These are phyloP conservation scores for Gnetum montanum DNA, from an alignment of 75 land plant genomes.

Conservation along the genomic window DNA sequence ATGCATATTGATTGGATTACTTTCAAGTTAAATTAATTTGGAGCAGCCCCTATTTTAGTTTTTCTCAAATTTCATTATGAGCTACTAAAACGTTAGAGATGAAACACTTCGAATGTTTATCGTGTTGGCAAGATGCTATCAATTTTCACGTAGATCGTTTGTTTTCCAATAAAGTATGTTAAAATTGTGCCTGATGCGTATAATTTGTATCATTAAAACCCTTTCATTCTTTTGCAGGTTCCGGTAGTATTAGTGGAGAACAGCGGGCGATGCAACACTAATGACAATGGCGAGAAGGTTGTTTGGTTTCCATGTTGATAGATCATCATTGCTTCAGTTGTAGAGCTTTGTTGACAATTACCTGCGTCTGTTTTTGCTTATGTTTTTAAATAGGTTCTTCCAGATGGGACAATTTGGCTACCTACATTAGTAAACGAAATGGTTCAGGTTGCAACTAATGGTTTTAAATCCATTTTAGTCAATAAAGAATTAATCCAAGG, in stretches of 20 bases:
- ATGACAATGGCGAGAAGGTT: constrained; percentile 92
- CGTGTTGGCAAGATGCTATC: no score
- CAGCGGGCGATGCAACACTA: constrained; percentile 90
- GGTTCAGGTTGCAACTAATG: constrained; percentile 61
- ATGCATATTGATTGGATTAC: no score
- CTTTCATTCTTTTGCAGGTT: constrained; percentile 35
- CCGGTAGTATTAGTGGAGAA: constrained; percentile 93
- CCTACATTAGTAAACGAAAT: constrained; percentile 62
- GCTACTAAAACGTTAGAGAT: no score
- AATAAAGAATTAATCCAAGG: constrained; percentile 85
- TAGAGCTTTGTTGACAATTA: not conserved
- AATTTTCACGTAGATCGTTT: no score
- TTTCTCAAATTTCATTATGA: no score
- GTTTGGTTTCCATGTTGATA: not conserved
- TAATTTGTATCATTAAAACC: no score
- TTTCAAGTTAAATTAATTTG: no score
- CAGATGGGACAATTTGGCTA: constrained; percentile 80
- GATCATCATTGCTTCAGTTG: not conserved
- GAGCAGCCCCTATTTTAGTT: no score
- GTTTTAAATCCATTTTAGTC: constrained; percentile 44
- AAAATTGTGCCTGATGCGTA: no score
- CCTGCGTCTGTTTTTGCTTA: not conserved
- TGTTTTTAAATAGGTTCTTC: constrained; percentile 78
- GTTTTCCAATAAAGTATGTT: no score
- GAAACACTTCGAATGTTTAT: no score